Base-by-base conservation (phyloP, 352 stramenopile genomes). In the Globisporangium viniferum region DNA sequence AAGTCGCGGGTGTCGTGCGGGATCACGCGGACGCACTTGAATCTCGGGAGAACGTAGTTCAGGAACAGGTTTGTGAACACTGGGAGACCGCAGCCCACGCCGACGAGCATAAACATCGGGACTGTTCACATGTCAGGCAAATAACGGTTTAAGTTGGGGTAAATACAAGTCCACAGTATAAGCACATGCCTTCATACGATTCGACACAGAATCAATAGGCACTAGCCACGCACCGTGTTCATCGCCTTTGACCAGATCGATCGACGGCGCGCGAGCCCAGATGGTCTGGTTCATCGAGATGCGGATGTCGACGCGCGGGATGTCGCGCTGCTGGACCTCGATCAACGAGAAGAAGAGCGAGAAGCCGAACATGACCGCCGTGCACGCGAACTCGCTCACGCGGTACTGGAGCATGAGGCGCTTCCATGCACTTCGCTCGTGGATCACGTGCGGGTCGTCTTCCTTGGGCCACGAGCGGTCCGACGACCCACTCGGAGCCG, bases 1-100 rank as follows among this genome's bases (percentile, higher is more conserved):
- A 91, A 89, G 72, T 93, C 86, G 12, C 86, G 80, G 31, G 86
- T 86, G 69, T 93, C 85, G 70, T 93, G 79, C 7, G 71, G 70
- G 51, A 93, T 88, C 27, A 81, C 56, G 36, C 78, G 84, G 9
- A 80, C 58, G 48, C 79, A 71, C 49, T 81, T 74, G 44, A 85
- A 78, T 51, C 76, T 73, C 10, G 83, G 83, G 12, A 87, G 64
- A 58, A 82, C 63, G 62, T 74, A 89, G 73, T 89, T 90, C 15
- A 92, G 67, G 14, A 83, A 53, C 35, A 91, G 33, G 57, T 92
- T 90, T 59, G 73, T 64, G 8, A 74, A 12, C 33, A 89, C 79
- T 15, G 85, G 77, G 5, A 83, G 63, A 0, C 29, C 55, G n/a
- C 75, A 72, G 55, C 73, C 74, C n/a, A 73, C 70, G 35, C 80